Evolutionary conservation across 768 basidiomycete species (phyloP).

Genomic region (Podaxis carcinomalis): DNA sequence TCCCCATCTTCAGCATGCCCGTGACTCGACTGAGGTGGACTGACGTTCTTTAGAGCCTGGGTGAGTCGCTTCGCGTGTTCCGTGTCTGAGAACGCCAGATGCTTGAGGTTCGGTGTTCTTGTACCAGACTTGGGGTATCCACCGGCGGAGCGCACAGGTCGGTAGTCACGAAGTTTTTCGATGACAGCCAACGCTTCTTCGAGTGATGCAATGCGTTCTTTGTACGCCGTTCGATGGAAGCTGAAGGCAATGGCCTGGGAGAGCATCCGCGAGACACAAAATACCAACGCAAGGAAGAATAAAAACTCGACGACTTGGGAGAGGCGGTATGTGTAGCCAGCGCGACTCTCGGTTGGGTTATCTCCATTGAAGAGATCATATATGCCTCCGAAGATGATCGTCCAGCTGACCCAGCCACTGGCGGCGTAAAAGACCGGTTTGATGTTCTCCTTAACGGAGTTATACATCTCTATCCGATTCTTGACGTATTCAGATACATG

Average conservation of each 20-base stretch:
- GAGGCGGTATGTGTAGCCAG: constrained; percentile 56
- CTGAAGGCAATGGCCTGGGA: constrained; percentile 67
- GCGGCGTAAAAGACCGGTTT: constrained; percentile 75
- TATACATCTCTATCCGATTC: constrained; percentile 62
- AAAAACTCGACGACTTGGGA: constrained; percentile 64
- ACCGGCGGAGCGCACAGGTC: constrained; percentile 37
- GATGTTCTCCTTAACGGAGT: constrained; percentile 61
- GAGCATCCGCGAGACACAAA: constrained; percentile 62
- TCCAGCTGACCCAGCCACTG: constrained; percentile 70
- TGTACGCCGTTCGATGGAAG: constrained; percentile 76
- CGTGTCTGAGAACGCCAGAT: constrained; percentile 36
- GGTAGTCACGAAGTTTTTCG: constrained; percentile 64
- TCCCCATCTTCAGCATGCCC: constrained; percentile 17
- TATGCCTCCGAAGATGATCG: constrained; percentile 67
- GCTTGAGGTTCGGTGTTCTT: constrained; percentile 34
- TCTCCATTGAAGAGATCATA: constrained; percentile 48
- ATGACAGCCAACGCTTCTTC: constrained; percentile 50
- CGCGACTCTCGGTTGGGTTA: constrained; percentile 40
- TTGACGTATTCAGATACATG: constrained; percentile 71
- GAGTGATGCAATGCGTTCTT: constrained; percentile 63
- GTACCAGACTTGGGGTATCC: constrained; percentile 27
- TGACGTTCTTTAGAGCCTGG: constrained; percentile 24
- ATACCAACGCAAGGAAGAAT: constrained; percentile 69
- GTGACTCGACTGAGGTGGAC: constrained; percentile 14
- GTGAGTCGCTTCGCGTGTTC: constrained; percentile 35